These are phyloP conservation scores for Candida montana DNA, from an alignment of 805 yeast species.

Conservation along the genomic window DNA sequence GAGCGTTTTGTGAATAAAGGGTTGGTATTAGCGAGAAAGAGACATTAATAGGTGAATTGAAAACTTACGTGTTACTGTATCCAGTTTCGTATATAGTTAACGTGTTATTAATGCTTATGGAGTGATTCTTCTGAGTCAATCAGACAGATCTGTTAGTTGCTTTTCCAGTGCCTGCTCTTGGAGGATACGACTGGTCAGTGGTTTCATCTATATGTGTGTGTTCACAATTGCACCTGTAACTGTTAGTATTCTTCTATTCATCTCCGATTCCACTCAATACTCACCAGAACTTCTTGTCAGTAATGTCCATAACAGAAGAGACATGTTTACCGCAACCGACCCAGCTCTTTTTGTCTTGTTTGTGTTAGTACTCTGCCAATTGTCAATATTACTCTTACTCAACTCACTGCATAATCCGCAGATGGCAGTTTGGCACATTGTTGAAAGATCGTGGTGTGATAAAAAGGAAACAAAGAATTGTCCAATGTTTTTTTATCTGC, in stretches of 20 bases:
- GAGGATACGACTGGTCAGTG: slow-evolving; percentile 44
- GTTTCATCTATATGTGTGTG: slow-evolving; percentile 29
- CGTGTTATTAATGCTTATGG: background rate
- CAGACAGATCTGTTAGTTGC: too few relatives aligned
- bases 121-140: background rate
- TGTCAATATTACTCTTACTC: background rate
- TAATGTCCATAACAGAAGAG: slow-evolving; percentile 46
- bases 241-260: slow-evolving; percentile 11
- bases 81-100: too few relatives aligned
- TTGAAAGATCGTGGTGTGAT: background rate
- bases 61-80: too few relatives aligned
- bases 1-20: too few relatives aligned
- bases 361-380: slow-evolving; percentile 1
- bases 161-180: slow-evolving; percentile 56
- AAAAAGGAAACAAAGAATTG: background rate
- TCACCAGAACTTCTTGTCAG: slow-evolving; percentile 35
- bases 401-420: slow-evolving; percentile 25
- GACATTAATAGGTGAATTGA: too few relatives aligned
- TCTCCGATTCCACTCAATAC: slow-evolving; percentile 3
- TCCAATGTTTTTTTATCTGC: background rate
- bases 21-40: too few relatives aligned
- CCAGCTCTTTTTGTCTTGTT: slow-evolving; percentile 48
- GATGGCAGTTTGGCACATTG: slow-evolving; percentile 23
- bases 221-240: slow-evolving; percentile 44
- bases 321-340: slow-evolving; percentile 59